Percentiles rank a stretch among this genome's conserved stretches.
Evolutionary conservation across 1,284 basidiomycete genomes (phyloP).

Genomic region (Marasmius fiardii): DNA sequence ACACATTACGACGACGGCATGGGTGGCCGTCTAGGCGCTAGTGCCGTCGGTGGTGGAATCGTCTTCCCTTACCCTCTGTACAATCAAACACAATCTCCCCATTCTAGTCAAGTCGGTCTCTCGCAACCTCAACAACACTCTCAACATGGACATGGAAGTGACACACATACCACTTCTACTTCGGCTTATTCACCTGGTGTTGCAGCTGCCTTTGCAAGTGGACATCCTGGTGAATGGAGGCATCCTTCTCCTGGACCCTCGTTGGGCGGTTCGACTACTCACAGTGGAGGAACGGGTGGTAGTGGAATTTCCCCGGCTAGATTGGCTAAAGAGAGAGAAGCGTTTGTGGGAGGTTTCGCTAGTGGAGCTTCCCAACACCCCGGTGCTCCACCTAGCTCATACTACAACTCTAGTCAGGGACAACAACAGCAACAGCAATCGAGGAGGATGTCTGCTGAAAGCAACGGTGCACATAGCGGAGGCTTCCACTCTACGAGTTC

Average conservation of each 20-base stretch:
- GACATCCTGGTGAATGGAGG: background rate
- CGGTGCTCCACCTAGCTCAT: background rate
- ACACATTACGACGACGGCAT: conserved; percentile 34
- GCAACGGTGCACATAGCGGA: background rate
- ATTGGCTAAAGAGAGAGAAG: background rate
- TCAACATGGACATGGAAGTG: background rate
- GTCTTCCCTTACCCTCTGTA: conserved; percentile 28
- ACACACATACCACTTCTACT: background rate
- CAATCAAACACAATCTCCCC: background rate
- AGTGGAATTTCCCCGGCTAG: background rate
- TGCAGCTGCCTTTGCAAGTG: background rate
- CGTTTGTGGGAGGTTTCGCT: background rate
- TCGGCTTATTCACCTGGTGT: background rate
- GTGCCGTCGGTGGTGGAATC: conserved; percentile 31
- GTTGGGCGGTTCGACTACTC: background rate
- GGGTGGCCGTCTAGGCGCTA: conserved; percentile 30
- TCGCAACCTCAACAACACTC: conserved; percentile 6
- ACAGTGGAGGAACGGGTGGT: background rate
- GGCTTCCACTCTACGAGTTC: background rate
- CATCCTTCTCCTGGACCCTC: conserved; percentile 1
- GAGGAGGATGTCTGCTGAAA: background rate
- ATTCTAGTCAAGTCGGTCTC: conserved; percentile 5
- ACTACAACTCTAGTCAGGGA: background rate
- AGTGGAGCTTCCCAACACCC: background rate
- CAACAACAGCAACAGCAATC: background rate